Evolutionary conservation across 202 grass and related monocot genomes (phyloP).

Genomic region (Zizania palustris): DNA sequence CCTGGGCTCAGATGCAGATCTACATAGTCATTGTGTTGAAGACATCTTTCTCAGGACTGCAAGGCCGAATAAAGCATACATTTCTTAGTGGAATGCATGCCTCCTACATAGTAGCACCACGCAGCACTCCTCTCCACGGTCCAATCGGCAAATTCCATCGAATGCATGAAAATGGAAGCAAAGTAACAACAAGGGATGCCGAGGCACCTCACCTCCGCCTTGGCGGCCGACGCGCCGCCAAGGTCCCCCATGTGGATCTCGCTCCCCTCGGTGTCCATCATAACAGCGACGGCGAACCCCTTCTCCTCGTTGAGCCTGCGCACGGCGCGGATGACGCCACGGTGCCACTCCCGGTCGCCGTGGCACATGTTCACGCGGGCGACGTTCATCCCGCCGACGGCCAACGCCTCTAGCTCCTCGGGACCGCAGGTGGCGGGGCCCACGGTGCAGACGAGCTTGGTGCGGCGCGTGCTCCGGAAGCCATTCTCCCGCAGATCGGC

Average conservation of each 20-base stretch:
- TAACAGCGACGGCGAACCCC: constrained; percentile 81
- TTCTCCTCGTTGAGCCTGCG: constrained; percentile 90
- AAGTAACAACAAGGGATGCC: not conserved
- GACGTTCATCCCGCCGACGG: constrained; percentile 89
- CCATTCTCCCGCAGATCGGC: constrained; percentile 87
- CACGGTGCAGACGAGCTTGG: constrained; percentile 93
- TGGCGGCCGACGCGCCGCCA: constrained; percentile 72
- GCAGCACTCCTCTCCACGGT: not conserved
- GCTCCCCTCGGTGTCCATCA: constrained; percentile 98
- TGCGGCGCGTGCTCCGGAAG: constrained; percentile 91
- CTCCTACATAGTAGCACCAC: not conserved
- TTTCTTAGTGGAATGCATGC: not conserved
- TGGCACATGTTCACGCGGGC: constrained; percentile 97
- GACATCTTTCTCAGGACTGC: not conserved
- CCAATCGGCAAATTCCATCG: not conserved
- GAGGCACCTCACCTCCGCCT: constrained; percentile 69
- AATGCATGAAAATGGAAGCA: not conserved
- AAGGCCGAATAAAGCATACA: not conserved
- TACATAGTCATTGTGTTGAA: not conserved
- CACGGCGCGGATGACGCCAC: constrained; percentile 62
- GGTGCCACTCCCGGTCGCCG: constrained; percentile 86
- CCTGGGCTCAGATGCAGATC: constrained; percentile 19
- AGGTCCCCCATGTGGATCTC: constrained; percentile 99
- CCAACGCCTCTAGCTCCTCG: constrained; percentile 83
- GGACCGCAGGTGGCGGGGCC: constrained; percentile 74